Evolutionary conservation across 176 grass and related monocot species (phyloP).

Genomic region (Carex scoparia): DNA sequence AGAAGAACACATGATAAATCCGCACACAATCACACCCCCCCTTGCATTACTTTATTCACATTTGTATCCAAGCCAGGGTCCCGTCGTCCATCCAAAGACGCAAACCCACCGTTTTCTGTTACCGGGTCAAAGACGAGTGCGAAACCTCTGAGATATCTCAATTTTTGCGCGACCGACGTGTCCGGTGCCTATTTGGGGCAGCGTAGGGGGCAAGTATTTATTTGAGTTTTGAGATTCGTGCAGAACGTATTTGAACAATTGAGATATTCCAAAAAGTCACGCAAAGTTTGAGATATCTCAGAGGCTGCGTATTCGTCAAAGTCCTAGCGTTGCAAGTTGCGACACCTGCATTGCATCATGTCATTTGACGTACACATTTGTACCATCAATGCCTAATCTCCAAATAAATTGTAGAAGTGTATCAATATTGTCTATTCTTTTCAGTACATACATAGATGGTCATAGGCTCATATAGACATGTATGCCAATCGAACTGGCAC

Average conservation of each 20-base stretch:
- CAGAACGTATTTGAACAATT: too few species aligned
- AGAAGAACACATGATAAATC: too few species aligned
- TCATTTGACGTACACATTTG: background rate
- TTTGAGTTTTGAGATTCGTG: too few species aligned
- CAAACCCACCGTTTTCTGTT: slow-evolving; percentile 10
- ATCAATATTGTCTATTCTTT: too few species aligned
- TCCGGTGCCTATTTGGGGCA: too few species aligned
- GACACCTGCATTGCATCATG: background rate
- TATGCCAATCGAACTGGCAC: background rate
- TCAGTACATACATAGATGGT: background rate
- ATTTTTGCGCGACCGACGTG: too few species aligned
- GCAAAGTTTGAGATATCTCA: too few species aligned
- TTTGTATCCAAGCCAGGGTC: background rate
- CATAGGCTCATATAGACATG: background rate
- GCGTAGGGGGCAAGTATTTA: too few species aligned
- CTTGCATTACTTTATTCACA: background rate
- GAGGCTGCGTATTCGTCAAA: background rate
- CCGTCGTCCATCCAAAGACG: background rate
- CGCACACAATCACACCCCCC: background rate
- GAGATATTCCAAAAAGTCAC: too few species aligned
- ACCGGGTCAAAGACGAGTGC: background rate
- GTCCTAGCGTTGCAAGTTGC: background rate
- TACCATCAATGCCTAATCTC: background rate
- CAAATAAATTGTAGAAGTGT: too few species aligned
- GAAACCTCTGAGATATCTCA: too few species aligned